Evolutionary conservation across 2,329 filamentous ascomycete species (phyloP).

Genomic region (Alternaria arborescens): DNA sequence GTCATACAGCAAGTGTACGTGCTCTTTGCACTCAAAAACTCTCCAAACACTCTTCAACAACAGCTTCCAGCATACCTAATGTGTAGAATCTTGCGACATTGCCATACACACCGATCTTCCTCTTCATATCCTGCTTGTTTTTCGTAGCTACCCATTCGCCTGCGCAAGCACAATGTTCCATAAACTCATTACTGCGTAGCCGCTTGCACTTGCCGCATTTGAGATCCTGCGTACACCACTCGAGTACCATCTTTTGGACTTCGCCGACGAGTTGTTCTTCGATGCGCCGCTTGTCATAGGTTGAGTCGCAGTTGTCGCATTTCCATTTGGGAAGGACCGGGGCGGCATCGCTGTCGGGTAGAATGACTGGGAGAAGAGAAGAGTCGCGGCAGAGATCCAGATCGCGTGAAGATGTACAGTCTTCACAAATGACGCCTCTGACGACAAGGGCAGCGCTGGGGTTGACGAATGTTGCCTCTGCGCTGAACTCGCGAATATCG

Average conservation of each 20-base stretch:
- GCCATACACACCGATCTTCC: conserved; percentile 72
- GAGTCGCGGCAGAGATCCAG: conserved; percentile 93
- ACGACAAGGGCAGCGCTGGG: conserved; percentile 79
- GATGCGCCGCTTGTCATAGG: conserved; percentile 79
- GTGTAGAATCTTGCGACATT: conserved; percentile 82
- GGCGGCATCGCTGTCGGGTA: conserved; percentile 40
- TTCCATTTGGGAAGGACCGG: conserved; percentile 72
- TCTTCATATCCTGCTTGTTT: conserved; percentile 70
- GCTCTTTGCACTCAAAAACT: conserved; percentile 50
- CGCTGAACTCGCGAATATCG: conserved; percentile 92
- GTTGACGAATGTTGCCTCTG: conserved; percentile 87
- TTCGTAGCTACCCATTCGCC: conserved; percentile 82
- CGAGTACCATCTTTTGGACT: conserved; percentile 76
- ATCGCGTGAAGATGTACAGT: conserved; percentile 88
- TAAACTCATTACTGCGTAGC: conserved; percentile 87
- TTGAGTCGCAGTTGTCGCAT: conserved; percentile 77
- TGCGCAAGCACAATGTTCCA: conserved; percentile 95
- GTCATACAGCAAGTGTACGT: background rate
- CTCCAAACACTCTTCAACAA: conserved; percentile 71
- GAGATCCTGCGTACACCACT: conserved; percentile 90
- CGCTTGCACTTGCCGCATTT: conserved; percentile 76
- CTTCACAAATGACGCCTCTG: conserved; percentile 81
- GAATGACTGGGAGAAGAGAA: conserved; percentile 70
- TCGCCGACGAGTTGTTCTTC: conserved; percentile 83
- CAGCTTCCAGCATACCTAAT: conserved; percentile 79